Base-by-base conservation (phyloP, 805 yeast genomes). In the Ogataea saltuana region DNA sequence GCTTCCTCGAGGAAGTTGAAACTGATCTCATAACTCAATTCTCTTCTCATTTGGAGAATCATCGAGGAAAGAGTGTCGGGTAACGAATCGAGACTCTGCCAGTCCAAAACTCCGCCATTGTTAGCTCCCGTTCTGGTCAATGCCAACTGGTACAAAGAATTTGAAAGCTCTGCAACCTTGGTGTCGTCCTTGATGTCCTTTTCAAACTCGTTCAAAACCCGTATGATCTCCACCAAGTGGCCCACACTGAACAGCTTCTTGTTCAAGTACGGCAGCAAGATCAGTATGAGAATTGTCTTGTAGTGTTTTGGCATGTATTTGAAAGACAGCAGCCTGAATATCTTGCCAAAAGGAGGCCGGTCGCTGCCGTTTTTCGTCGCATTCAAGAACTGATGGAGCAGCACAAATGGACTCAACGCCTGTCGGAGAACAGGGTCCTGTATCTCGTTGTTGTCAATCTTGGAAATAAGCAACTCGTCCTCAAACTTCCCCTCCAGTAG, bases 401-500 rank as follows among this genome's bases (percentile, higher is more conserved):
- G 76, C 2, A 83, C 88, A 58, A 84, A 81, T 34, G 93, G 93
- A 4, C 91, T 67, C 39, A 85, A 59, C 19, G 85, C 75, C 59
- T 85, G 90, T 50, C 81, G 75, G 54, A 85, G 70, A 1, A 80
- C 69, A 12, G 87, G 80, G 76, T 44, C 65, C 15, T 63, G 35
- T 53, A 65, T 37, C 50, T 58, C 54, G 33, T 49, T 46, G 8
- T 27, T 12, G 21, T 55, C 52, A 7, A 61, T 45, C 27, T 54
- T 57, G 9, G 46, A 34, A 6, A 56, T 25, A 31, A 81, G 64
- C 3, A 47, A 22, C 21, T 71, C 72, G 58, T 83, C 88, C n/a
- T 76, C 70, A 10, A 80, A 65, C 2, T 69, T 58, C 29, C 81
- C 79, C 39, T 70, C 68, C 29, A 81, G 47, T 38, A 83, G 64